Percentiles rank a stretch among this genome's conserved stretches.
These are phyloP conservation scores for Anisogramma anomala DNA, from an alignment of 2,329 filamentous ascomycete genomes.

Conservation along the genomic window DNA sequence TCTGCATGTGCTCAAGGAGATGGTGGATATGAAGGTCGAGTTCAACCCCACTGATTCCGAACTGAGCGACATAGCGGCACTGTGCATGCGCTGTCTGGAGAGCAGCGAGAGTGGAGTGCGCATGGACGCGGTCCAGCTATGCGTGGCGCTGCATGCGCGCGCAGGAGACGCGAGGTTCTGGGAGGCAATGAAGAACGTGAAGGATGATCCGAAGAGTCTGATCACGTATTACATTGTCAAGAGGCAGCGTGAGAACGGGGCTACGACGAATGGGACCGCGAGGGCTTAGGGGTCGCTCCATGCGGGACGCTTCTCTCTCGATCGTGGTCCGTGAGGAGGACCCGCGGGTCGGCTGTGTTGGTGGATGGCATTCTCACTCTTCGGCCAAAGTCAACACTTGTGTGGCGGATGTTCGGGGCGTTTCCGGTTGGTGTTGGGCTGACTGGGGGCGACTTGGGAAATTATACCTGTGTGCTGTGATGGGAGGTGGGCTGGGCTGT, in stretches of 20 bases:
- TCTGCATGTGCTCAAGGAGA: constrained; percentile 48
- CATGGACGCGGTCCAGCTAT: constrained; percentile 72
- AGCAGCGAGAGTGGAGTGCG: constrained; percentile 50
- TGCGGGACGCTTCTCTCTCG: not conserved
- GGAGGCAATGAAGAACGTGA: constrained; percentile 50
- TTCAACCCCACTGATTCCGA: constrained; percentile 42
- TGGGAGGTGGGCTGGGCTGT: not conserved
- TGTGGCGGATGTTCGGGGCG: not conserved
- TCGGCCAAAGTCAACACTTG: not conserved
- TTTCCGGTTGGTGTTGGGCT: not conserved
- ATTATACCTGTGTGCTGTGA: constrained; percentile 2
- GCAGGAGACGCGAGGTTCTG: constrained; percentile 55
- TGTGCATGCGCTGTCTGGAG: constrained; percentile 47
- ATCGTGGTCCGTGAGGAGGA: no score
- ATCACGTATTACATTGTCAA: constrained; percentile 75
- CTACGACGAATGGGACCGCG: not conserved
- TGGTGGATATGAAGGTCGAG: constrained; percentile 38
- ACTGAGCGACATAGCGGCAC: constrained; percentile 36
- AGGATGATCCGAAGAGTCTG: constrained; percentile 63
- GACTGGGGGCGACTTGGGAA: not conserved
- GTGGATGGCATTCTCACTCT: not conserved
- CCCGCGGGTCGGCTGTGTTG: not conserved
- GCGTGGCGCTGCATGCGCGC: constrained; percentile 55
- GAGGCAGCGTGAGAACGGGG: constrained; percentile 42
- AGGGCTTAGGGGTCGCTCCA: constrained; percentile 5